A percentile compares a stretch with the other conserved stretches of the same genome.
These are phyloP conservation scores for Suhomyces wounanorum DNA, from an alignment of 1,139 yeast species.

Conservation along the genomic window DNA sequence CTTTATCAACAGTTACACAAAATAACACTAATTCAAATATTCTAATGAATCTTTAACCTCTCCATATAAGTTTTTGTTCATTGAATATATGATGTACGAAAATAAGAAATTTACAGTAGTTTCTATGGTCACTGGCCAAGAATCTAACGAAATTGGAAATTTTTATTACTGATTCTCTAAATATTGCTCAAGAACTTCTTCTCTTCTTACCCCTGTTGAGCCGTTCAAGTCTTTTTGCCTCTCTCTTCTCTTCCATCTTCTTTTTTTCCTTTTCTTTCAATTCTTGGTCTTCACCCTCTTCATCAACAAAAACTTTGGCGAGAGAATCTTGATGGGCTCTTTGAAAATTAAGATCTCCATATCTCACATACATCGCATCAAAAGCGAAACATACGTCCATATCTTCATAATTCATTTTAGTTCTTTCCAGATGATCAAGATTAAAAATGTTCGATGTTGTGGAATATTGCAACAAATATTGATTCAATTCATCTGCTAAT, in stretches of 20 bases:
- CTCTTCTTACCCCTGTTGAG: conserved; percentile 18
- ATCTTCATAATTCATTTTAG: conserved; percentile 26
- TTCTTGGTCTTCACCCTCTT: conserved; percentile 19
- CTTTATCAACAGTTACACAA: not conserved
- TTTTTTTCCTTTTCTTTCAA: conserved; percentile 27
- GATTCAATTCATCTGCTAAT: conserved; percentile 26
- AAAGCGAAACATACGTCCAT: conserved; percentile 44
- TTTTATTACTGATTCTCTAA: not conserved
- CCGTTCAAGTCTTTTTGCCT: conserved; percentile 38
- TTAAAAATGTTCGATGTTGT: conserved; percentile 31
- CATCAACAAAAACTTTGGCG: conserved; percentile 20
- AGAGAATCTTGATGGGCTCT: conserved; percentile 22
- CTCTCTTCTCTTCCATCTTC: conserved; percentile 35
- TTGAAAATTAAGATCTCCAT: conserved; percentile 23
- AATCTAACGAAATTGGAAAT: no score
- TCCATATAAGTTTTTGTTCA: no score
- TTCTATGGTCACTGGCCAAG: no score
- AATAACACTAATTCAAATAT: not conserved
- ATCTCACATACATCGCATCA: conserved; percentile 41
- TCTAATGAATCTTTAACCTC: no score
- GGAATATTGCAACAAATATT: conserved; percentile 27
- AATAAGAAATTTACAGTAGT: not conserved
- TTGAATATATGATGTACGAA: no score
- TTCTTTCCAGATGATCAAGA: conserved; percentile 15
- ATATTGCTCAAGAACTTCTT: not conserved